Evolutionary conservation across 2,329 filamentous ascomycete species (phyloP), one percentile per base, ranked within the genome.

Genomic region (Penicillium sp.): DNA sequence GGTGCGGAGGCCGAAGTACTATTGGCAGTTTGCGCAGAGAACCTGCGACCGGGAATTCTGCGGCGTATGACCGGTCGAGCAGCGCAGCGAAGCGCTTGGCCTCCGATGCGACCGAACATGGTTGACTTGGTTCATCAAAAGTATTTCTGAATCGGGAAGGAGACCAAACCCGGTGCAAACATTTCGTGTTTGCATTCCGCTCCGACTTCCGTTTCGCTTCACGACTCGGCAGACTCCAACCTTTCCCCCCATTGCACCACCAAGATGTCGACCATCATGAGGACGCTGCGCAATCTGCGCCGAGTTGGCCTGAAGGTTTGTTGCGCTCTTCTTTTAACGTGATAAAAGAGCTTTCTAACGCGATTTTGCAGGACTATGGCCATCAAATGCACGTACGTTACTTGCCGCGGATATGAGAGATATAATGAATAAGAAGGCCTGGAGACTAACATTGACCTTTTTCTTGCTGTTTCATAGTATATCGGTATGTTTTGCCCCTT

Each of bases 231-330:
- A 59, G 43, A 66, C 61, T 59, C 61, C 58, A 56, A 46, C 45
- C 38, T 48, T 51, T 51, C 44, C 50, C 43, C 42, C 47, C 46
- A 58, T 57, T 61, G 56, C 57, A 63, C 54, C 48, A 54, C 70
- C 76, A 80, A 73, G 73, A 99, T 99, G 94, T 97, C 94, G 80
- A 96, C 90, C 55, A 79, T 96, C 66, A 75, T 86, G 62, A 87
- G 94, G 76, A 96, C 92, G 24, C 76, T 96, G 69, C 82, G 86
- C 74, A 95, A 96, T 74, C 73, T 96, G 70, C 87, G 90, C 79
- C 87, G 84, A 77, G 84, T 95, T 71, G 94, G 94, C 49, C 69
- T 96, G 69, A 95, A 92, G 87, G 91, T 91, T 75, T 14, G 46
- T 27, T 9, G 1, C 14, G 20, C 14, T 14, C 31, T 39, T n/a